Evolutionary conservation across 2,329 filamentous ascomycete species (phyloP).

Genomic region (Fusarium subtropicale): DNA sequence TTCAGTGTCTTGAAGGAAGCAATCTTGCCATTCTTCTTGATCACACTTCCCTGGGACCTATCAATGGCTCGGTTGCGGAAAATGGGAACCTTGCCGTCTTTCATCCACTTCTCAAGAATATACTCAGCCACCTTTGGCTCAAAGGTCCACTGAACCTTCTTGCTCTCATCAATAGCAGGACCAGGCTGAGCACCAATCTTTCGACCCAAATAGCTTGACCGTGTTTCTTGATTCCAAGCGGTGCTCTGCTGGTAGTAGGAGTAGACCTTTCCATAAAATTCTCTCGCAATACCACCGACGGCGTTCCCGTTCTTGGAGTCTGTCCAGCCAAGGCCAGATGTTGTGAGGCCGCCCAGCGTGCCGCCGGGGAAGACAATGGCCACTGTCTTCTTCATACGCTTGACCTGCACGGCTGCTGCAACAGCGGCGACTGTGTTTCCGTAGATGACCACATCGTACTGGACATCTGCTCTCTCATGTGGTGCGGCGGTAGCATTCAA

Average conservation of each 20-base stretch:
- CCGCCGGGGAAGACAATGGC: slow-evolving; percentile 36
- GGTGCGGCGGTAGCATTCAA: slow-evolving; percentile 26
- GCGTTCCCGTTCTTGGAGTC: slow-evolving; percentile 38
- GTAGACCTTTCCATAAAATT: slow-evolving; percentile 35
- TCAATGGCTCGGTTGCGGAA: slow-evolving; percentile 35
- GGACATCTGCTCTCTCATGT: slow-evolving; percentile 13
- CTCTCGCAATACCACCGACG: slow-evolving; percentile 38
- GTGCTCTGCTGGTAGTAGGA: slow-evolving; percentile 24
- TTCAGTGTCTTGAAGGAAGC: slow-evolving; percentile 29
- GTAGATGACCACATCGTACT: slow-evolving; percentile 41
- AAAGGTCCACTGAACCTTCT: slow-evolving; percentile 41
- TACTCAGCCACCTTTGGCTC: slow-evolving; percentile 39
- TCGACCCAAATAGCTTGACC: slow-evolving; percentile 20
- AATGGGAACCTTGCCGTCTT: slow-evolving; percentile 33
- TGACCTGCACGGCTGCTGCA: slow-evolving; percentile 36
- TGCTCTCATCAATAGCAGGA: slow-evolving; percentile 33
- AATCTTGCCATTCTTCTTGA: slow-evolving; percentile 30
- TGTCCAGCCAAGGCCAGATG: slow-evolving; percentile 39
- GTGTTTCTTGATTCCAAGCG: slow-evolving; percentile 33
- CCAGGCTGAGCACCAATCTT: slow-evolving; percentile 38
- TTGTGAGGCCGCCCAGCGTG: slow-evolving; percentile 35
- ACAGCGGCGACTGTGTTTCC: slow-evolving; percentile 40
- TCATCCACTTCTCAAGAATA: slow-evolving; percentile 36
- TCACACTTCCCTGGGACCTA: slow-evolving; percentile 18
- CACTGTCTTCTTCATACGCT: slow-evolving; percentile 38